A percentile compares a stretch with the other conserved stretches of the same genome.
phyloP scores from a whole-genome alignment of 495 filamentous ascomycete genomes.

The Hypoxylon lenormandii region DNA sequence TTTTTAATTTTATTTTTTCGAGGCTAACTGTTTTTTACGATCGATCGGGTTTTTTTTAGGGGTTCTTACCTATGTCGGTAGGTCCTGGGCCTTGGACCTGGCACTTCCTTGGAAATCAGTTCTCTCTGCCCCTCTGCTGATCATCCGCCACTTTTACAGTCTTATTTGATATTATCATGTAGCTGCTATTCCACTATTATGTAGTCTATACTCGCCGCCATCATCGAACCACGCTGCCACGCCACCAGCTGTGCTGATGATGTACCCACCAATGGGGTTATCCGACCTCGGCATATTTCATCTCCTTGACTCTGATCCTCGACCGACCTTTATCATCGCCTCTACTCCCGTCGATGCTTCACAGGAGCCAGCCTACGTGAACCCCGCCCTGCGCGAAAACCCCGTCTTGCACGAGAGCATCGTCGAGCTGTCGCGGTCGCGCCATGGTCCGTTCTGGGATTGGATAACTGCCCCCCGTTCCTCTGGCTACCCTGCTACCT shows the following conservation, averaged over 20 bases:
- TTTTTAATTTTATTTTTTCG: no score
- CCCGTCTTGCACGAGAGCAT: constrained; percentile 19
- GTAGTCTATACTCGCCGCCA: constrained; percentile 16
- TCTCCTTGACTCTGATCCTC: constrained; percentile 72
- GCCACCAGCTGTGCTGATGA: constrained; percentile 25
- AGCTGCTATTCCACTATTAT: constrained; percentile 9
- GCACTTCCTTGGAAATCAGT: no score
- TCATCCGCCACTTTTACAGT: neutral
- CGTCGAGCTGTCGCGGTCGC: constrained; percentile 26
- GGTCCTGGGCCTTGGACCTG: no score
- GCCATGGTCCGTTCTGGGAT: constrained; percentile 29
- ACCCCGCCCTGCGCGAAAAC: constrained; percentile 65
- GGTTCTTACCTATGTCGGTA: no score
- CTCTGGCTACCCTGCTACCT: neutral
- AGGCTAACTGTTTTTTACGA: no score
- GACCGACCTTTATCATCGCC: constrained; percentile 76
- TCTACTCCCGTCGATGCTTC: constrained; percentile 69
- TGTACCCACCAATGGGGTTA: constrained; percentile 42
- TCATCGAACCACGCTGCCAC: constrained; percentile 28
- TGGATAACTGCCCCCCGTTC: constrained; percentile 14
- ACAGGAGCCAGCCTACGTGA: constrained; percentile 69
- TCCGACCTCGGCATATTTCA: constrained; percentile 71
- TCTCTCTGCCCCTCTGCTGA: neutral
- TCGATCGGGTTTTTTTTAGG: no score
- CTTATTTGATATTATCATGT: neutral